phyloP scores from a whole-genome alignment of 2,329 filamentous ascomycete species.

The Lecanosticta acicola region DNA sequence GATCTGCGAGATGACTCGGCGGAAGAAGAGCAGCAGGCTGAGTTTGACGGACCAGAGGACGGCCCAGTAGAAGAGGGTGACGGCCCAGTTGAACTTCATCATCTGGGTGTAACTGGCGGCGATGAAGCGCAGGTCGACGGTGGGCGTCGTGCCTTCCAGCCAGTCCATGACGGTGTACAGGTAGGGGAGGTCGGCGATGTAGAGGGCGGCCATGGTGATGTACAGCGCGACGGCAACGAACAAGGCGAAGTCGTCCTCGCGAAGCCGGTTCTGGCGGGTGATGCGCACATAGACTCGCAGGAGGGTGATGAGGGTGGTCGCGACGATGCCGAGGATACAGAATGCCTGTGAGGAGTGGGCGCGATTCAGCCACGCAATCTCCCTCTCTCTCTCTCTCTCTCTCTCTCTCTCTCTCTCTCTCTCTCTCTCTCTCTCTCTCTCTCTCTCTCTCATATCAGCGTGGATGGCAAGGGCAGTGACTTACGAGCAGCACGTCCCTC shows the following conservation, averaged over 20 bases:
- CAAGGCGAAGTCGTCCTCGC: slow-evolving; percentile 10
- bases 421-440: too few relatives aligned
- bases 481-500: slow-evolving; percentile 4
- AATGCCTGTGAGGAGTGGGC: slow-evolving; percentile 5
- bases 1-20: slow-evolving; percentile 7
- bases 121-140: too few relatives aligned
- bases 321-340: slow-evolving; percentile 11
- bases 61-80: slow-evolving; percentile 9
- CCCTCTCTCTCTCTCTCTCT: too few relatives aligned
- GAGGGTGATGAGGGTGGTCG: slow-evolving; percentile 4
- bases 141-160: not conserved
- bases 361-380: not conserved
- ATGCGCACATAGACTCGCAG: slow-evolving; percentile 9
- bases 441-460: too few relatives aligned
- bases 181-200: slow-evolving; percentile 11
- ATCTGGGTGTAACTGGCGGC: slow-evolving; percentile 6
- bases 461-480: not conserved
- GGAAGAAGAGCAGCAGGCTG: slow-evolving; percentile 12
- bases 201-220: slow-evolving; percentile 5
- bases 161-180: slow-evolving; percentile 9
- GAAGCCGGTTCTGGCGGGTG: slow-evolving; percentile 5
- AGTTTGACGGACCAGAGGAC: slow-evolving; percentile 11
- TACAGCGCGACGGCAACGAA: slow-evolving; percentile 7
- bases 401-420: too few relatives aligned
- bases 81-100: slow-evolving; percentile 10